Base-by-base conservation (phyloP, 495 filamentous ascomycete genomes). In the Bathelium albidoporum region DNA sequence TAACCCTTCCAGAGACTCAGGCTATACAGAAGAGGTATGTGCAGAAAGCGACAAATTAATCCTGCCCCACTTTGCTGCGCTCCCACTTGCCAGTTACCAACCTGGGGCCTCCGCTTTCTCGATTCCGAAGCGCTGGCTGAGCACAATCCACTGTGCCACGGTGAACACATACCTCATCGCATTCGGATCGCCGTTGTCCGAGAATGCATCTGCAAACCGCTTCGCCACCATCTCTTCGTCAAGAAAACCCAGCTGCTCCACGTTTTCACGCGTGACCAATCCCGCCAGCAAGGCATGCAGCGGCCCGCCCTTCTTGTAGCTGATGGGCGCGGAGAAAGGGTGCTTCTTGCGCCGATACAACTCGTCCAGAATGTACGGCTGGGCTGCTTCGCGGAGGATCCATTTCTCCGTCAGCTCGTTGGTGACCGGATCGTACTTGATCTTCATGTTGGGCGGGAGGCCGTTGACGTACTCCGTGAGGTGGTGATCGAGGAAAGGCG, bases 401-500 rank as follows among this genome's bases (percentile, higher is more conserved):
- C 49, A 55, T 29, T 55, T 55, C 24, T 55, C 49, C 22, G 49
- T 55, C 49, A 55, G 49, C 24, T 29, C 22, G 24, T 55, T 55
- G 5, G 49, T 55, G 9, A 9, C 5, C 0, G 74, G 70, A 58
- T 72, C 66, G 1, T 55, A 55, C 49, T 29, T 55, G 49, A 80
- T 66, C 63, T 81, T 81, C 52, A 81, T 36, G 58, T 73, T 77
- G 0, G 77, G 77, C 11, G 79, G 79, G 1, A 80, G 66, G 1
- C 52, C 44, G 60, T 79, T 80, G 12, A 73, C 73, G 62, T 78
- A 80, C 61, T 79, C 76, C 2, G 77, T 75, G 2, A 81, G 65
- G 12, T 75, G 68, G 60, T 81, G 79, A 61, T 82, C 79, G 10
- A 81, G 72, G 61, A 80, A 81, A 0, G 80, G 77, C 1, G 76